These are phyloP conservation scores for Zygosaccharomyces sapae DNA, from an alignment of 1,139 yeast species.

Conservation along the genomic window DNA sequence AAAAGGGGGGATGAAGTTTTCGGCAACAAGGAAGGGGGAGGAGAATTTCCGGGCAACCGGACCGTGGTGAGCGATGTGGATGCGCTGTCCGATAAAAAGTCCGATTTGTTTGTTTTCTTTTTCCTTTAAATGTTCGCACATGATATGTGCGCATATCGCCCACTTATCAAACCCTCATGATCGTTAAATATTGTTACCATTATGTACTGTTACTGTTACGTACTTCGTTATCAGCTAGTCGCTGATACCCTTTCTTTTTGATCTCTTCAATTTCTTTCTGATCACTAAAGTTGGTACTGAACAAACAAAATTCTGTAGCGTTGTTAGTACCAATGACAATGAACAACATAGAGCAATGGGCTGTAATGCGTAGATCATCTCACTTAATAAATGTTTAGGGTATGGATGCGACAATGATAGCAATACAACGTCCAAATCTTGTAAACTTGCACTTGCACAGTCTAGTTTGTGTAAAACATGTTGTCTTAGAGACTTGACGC, in stretches of 20 bases:
- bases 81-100: no score
- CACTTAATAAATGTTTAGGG: conserved; percentile 80
- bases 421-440: conserved; percentile 28
- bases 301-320: conserved; percentile 39
- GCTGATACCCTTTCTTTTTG: conserved; percentile 45
- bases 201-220: background rate
- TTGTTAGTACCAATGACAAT: conserved; percentile 30
- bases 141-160: no score
- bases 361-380: conserved; percentile 73
- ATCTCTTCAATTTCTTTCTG: conserved; percentile 72
- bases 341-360: conserved; percentile 76
- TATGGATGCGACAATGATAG: conserved; percentile 56
- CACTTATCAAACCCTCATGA: no score
- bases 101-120: no score
- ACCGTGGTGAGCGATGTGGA: no score
- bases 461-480: conserved; percentile 31
- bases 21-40: background rate
- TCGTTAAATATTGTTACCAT: no score
- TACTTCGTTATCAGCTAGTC: conserved; percentile 17
- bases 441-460: conserved; percentile 28
- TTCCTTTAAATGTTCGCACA: no score
- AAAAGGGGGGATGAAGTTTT: background rate
- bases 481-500: conserved; percentile 22
- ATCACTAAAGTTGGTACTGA: conserved; percentile 91
- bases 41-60: no score